These are phyloP conservation scores for Trichoderma sp. DNA, from an alignment of 2,329 filamentous ascomycete genomes.

Conservation along the genomic window DNA sequence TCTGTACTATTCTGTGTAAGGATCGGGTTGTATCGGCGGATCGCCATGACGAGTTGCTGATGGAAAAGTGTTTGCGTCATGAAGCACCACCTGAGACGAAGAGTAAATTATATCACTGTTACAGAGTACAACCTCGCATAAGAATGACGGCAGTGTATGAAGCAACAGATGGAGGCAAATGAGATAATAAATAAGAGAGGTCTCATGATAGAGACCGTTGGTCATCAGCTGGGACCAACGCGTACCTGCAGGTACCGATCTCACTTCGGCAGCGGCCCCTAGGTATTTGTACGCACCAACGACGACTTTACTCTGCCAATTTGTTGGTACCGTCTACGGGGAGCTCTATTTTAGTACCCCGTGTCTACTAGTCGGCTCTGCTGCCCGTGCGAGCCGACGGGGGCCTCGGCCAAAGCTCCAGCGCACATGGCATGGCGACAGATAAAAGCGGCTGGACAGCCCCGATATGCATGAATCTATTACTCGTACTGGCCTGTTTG, in stretches of 20 bases:
- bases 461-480: neutral
- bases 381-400: slow-evolving; percentile 10
- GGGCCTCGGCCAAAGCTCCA: slow-evolving; percentile 11
- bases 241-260: neutral
- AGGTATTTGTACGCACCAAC: neutral
- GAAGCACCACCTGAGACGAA: neutral
- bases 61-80: neutral
- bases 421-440: slow-evolving; percentile 1
- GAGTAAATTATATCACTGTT: neutral
- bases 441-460: slow-evolving; percentile 3
- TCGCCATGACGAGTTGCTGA: neutral
- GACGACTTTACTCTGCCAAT: neutral
- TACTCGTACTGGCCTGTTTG: neutral
- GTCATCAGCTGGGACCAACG: neutral
- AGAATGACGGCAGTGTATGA: neutral
- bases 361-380: slow-evolving; percentile 4
- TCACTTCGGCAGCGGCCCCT: neutral
- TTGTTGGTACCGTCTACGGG: neutral
- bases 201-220: neutral
- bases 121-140: neutral
- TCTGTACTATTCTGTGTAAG: neutral
- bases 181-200: neutral
- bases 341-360: neutral
- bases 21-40: neutral
- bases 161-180: neutral